Percentiles rank a stretch among this genome's conserved stretches.
Evolutionary conservation across 176 grass and related monocot genomes (phyloP).

Genomic region (Saccharum spontaneum): DNA sequence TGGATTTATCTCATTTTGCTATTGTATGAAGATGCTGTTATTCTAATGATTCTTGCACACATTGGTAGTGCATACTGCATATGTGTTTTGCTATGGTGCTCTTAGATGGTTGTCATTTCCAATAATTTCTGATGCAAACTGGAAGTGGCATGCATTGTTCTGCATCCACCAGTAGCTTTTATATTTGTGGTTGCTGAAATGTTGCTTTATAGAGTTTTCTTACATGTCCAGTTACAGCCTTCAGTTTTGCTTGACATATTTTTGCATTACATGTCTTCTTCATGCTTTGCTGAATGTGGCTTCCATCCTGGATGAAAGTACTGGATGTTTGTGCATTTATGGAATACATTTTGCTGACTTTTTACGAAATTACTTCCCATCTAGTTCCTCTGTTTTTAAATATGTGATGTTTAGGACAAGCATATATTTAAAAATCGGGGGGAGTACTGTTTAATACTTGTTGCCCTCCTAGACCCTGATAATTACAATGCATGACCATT

Average conservation of each 20-base stretch:
- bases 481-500: slow-evolving; percentile 6
- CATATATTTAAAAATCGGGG: neutral
- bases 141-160: neutral
- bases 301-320: neutral
- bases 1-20: neutral
- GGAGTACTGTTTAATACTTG: slow-evolving; percentile 1
- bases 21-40: neutral
- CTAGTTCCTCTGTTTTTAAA: neutral
- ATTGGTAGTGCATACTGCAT: neutral
- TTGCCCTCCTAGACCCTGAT: neutral
- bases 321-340: neutral
- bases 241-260: neutral
- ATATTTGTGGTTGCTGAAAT: neutral
- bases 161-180: neutral
- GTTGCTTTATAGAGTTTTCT: neutral
- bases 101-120: neutral
- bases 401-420: neutral
- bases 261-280: neutral
- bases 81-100: neutral
- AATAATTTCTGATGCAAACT: neutral
- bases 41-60: neutral
- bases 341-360: neutral
- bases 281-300: neutral
- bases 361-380: neutral
- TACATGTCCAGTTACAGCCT: neutral